Base-by-base conservation (phyloP, 192 early-diverging fungal species). In the Coemansia interrupta region DNA sequence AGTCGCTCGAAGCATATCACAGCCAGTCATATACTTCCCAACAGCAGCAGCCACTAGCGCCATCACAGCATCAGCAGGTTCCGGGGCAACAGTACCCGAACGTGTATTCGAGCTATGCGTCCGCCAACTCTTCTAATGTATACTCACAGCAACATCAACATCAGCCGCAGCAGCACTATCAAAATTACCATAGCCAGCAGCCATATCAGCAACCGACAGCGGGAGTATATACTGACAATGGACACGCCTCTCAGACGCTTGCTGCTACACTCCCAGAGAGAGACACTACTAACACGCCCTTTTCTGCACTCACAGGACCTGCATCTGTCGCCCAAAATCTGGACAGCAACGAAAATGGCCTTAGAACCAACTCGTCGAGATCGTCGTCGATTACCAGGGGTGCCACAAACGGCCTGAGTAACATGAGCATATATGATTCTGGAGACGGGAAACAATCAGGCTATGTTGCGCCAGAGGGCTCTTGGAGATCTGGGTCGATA, bases 1-100 rank as follows among this genome's bases (percentile, higher is more conserved):
- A 78, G 58, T 64, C 56, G 0, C 48, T 78, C 4, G 74, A 78
- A 41, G 26, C 68, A 8, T 76, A 64, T 47, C 74, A 78, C 15
- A 72, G 56, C 40, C 68, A 67, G 13, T 55, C 47, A 0, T 36
- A 57, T 7, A 45, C 48, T n/a, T 50, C 30, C 18, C 56, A 56
- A 15, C 58, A 36, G 32, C 32, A 72, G 9, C 61, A 61, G 36
- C 24, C 28, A 50, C 12, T n/a, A 3, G n/a, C 24, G 32, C 32
- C 32, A 36, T 36, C 32, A 36, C 32, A 36, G 18, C 55, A 43
- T 18, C 56, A 56, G 18, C 24, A 28, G 18, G 29, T 28, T 3
- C 28, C 48, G n/a, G 23, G 28, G 13, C 24, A 50, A 4, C 13
- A 23, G 26, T 28, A 28, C n/a, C 12, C 12, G 28, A 17, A 9